These are phyloP conservation scores for Eucalyptus cloeziana DNA, from an alignment of 345 rosid species.

Conservation along the genomic window DNA sequence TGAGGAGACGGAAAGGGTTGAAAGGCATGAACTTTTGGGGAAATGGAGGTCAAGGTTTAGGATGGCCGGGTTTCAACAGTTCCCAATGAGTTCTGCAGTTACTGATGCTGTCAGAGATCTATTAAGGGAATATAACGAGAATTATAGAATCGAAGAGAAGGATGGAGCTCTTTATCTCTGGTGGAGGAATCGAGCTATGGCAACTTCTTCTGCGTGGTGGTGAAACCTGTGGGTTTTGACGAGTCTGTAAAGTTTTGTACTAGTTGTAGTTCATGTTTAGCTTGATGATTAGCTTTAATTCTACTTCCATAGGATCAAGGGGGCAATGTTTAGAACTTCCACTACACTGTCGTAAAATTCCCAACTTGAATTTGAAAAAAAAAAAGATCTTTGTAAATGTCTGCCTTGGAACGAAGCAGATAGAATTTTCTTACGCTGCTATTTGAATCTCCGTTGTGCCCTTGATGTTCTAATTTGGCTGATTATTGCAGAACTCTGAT, in stretches of 20 bases:
- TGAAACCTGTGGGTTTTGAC: background rate
- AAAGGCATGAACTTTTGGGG: constrained; percentile 30
- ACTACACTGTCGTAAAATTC: background rate
- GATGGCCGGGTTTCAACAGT: constrained; percentile 6
- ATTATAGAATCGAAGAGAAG: constrained; percentile 15
- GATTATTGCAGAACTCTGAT: background rate
- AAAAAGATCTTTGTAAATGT: background rate
- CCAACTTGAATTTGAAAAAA: background rate
- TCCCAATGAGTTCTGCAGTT: background rate
- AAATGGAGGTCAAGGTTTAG: constrained; percentile 20
- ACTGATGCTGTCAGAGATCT: background rate
- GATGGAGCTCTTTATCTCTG: constrained; percentile 25
- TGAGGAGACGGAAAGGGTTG: constrained; percentile 31
- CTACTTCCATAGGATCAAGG: background rate
- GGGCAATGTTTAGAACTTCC: background rate
- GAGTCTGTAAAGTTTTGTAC: background rate
- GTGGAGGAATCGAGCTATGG: constrained; percentile 27
- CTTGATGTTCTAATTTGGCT: background rate
- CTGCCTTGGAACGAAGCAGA: background rate
- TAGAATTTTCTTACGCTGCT: background rate
- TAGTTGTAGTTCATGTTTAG: background rate
- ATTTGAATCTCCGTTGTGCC: background rate
- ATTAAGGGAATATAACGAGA: constrained; percentile 9
- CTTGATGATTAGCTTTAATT: background rate
- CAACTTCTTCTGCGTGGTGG: constrained; percentile 33